Base-by-base conservation (phyloP, 2,329 filamentous ascomycete genomes). In the Scedosporium boydii region DNA sequence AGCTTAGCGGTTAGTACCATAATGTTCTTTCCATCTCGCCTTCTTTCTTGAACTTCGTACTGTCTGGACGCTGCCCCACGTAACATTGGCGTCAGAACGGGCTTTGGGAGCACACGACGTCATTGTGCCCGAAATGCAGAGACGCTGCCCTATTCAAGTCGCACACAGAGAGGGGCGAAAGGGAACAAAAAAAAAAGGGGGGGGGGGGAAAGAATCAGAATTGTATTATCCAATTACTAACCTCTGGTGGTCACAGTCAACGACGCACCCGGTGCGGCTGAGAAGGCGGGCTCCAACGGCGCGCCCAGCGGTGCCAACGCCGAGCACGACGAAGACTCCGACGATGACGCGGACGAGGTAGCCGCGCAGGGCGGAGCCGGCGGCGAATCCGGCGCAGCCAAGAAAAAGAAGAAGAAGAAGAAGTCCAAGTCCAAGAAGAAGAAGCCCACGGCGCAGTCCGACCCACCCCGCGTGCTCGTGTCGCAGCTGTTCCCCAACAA, bases 361-460 rank as follows among this genome's bases (percentile, higher is more conserved):
- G 55, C 26, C 6, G 62, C 60, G 16, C 51, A 23, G 26, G 66
- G 61, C 9, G 56, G 59, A 38, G 64, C 59, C 9, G 60, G 42
- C 29, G 61, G 60, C 34, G 59, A 59, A 9, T 51, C 64, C 26
- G 72, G 72, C 6, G 77, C 75, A 29, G 72, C 72, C 58, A 88
- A 89, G 73, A 91, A 91, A 78, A 91, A 92, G 78, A 93, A 93
- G 81, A 91, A 91, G 82, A 90, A 87, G 80, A 88, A 85, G 77
- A 84, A 87, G 72, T 87, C 86, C 74, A 88, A 86, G 79, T 88
- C 89, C 82, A 89, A 86, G 74, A 82, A 82, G 76, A 82, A 81
- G 74, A 73, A 74, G 16, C 80, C 87, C 60, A 91, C 88, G 62
- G 80, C 82, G 58, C 91, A 96, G 76, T 88, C 88, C n/a, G 81